phyloP scores from a whole-genome alignment of 306 rosid genomes.

The Pachyrhizus erosus region DNA sequence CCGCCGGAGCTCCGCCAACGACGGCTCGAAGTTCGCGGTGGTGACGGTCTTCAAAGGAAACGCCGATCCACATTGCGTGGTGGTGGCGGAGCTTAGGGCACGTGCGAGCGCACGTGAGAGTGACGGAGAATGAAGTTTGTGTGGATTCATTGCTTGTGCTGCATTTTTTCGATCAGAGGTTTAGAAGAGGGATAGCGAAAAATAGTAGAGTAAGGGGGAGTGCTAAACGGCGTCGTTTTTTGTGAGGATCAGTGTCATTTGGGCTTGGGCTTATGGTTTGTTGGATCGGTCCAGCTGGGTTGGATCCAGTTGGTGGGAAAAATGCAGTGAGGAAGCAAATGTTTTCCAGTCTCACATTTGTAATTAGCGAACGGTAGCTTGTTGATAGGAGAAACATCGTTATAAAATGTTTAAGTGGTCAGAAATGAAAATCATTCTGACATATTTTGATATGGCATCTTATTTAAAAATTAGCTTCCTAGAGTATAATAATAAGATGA shows the following conservation, averaged over 20 bases:
- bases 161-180: slow-evolving; percentile 30
- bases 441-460: too few relatives aligned
- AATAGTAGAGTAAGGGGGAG: neutral
- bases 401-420: too few relatives aligned
- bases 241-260: too few relatives aligned
- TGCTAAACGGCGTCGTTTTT: slow-evolving; percentile 17
- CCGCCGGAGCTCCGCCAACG: slow-evolving; percentile 69
- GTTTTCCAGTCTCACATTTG: too few relatives aligned
- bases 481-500: too few relatives aligned
- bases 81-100: slow-evolving; percentile 46
- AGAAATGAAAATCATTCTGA: too few relatives aligned
- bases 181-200: slow-evolving; percentile 34
- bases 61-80: slow-evolving; percentile 41
- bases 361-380: too few relatives aligned
- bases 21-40: slow-evolving; percentile 71
- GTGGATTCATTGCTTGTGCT: slow-evolving; percentile 42
- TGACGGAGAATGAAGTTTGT: slow-evolving; percentile 30
- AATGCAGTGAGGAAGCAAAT: neutral
- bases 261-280: neutral
- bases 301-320: neutral
- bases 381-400: too few relatives aligned
- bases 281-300: neutral
- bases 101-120: slow-evolving; percentile 69
- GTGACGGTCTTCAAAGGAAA: slow-evolving; percentile 85
- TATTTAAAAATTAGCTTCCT: too few relatives aligned